Percentiles rank a stretch among this genome's conserved stretches.
Evolutionary conservation across 2,329 filamentous ascomycete genomes (phyloP).

Genomic region (Plectosphaerella plurivora): DNA sequence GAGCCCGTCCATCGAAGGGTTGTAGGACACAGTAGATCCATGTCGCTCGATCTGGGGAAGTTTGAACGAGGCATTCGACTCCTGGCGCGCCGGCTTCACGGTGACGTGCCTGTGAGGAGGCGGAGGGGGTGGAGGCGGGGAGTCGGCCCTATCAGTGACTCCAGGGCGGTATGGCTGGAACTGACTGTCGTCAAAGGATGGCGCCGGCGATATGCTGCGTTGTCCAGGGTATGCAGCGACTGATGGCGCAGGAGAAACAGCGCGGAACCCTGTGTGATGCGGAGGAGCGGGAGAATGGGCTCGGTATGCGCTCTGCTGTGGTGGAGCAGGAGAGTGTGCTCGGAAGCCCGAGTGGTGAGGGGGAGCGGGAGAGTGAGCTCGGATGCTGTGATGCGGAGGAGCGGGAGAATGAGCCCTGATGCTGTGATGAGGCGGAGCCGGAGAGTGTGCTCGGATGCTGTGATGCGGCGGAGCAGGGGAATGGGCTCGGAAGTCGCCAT

Average conservation of each 20-base stretch:
- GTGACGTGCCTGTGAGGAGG: conserved; percentile 71
- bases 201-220: background rate
- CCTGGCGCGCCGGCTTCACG: conserved; percentile 19
- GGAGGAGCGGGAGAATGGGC: conserved; percentile 31
- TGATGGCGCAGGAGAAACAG: conserved; percentile 11
- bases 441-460: conserved; percentile 25
- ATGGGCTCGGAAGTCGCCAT: conserved; percentile 24
- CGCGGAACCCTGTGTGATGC: conserved; percentile 18
- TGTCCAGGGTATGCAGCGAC: background rate
- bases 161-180: background rate
- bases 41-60: conserved; percentile 26
- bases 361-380: conserved; percentile 35
- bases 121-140: conserved; percentile 76
- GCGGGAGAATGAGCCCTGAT: conserved; percentile 19
- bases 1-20: conserved; percentile 29
- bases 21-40: conserved; percentile 32
- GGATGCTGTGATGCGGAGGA: conserved; percentile 15
- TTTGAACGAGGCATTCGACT: conserved; percentile 8
- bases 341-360: conserved; percentile 14
- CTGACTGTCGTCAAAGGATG: background rate
- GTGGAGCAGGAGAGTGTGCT: conserved; percentile 21
- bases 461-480: conserved; percentile 26
- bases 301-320: conserved; percentile 16
- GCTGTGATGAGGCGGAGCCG: conserved; percentile 23
- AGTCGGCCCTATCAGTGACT: conserved; percentile 37